Base-by-base conservation (phyloP, 805 yeast genomes). In the Saccharomyces jurei region DNA sequence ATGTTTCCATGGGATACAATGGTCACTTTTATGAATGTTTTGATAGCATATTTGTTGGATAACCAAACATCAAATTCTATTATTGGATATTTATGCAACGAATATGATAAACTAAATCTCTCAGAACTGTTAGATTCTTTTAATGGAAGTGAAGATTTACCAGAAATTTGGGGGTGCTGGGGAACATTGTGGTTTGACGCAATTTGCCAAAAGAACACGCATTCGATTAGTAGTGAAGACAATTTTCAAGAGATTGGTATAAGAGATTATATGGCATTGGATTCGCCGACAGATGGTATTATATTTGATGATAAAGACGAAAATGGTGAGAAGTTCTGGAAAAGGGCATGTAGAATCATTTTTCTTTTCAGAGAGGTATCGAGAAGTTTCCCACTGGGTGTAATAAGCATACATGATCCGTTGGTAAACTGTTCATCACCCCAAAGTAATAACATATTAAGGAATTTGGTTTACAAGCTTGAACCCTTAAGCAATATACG, bases 151-250 rank as follows among this genome's bases (percentile, higher is more conserved):
- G 92, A 86, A 65, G 79, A 74, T 48, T 71, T 87, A 50, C 82
- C 87, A 47, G 95, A 87, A 68, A 86, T 83, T 22, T 87, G 91
- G 91, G 84, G 83, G 64, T 83, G 90, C 63, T 86, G 92, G 89
- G 95, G 95, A 1, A 80, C 89, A 0, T 66, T 87, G 46, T 87
- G 94, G 92, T 87, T 81, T 69, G 91, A 87, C 67, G 71, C 73
- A 27, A 73, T 87, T 44, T 63, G 73, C 14, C 66, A 75, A 48
- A 86, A 85, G 63, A 74, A 72, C 4, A 87, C 82, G 59, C 2
- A 44, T 53, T n/a, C 46, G 52, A 11, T 46, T 36, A 10, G 25
- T 26, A 28, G 31, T 30, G 30, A 48, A 11, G 70, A 70, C 46
- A 78, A 74, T 49, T 70, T 74, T 36, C 74, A 70, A 49, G 76